phyloP scores from a whole-genome alignment of 2,329 filamentous ascomycete genomes.

The Microdochium nivale region DNA sequence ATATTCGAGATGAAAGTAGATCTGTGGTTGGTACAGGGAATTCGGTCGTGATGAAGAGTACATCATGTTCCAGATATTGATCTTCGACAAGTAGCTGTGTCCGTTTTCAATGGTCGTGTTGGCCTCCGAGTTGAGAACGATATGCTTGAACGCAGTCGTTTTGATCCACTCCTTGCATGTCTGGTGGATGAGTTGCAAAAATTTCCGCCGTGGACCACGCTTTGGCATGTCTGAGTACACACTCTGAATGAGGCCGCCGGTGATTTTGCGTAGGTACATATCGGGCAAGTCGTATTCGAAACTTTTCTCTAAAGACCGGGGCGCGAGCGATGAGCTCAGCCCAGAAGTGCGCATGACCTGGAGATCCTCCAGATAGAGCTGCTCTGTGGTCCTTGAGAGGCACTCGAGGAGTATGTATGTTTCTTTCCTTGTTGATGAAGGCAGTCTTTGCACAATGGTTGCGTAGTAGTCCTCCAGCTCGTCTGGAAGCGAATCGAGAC shows the following conservation, averaged over 20 bases:
- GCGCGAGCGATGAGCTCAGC: too few relatives aligned
- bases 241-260: too few relatives aligned
- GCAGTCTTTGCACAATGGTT: background rate
- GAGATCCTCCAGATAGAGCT: background rate
- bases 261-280: too few relatives aligned
- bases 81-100: background rate
- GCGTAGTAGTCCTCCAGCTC: background rate
- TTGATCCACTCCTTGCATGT: background rate
- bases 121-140: background rate
- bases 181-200: background rate
- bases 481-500: background rate
- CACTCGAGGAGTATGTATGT: background rate
- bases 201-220: too few relatives aligned
- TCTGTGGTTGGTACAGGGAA: too few relatives aligned
- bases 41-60: too few relatives aligned
- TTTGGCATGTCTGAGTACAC: too few relatives aligned
- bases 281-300: too few relatives aligned
- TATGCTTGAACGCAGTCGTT: background rate
- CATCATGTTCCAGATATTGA: too few relatives aligned
- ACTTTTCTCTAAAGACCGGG: too few relatives aligned
- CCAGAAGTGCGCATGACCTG: too few relatives aligned
- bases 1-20: too few relatives aligned
- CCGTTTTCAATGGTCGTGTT: background rate
- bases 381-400: background rate
- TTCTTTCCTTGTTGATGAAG: background rate